Base-by-base conservation (phyloP, 75 land plant species). In the Picea glauca region DNA sequence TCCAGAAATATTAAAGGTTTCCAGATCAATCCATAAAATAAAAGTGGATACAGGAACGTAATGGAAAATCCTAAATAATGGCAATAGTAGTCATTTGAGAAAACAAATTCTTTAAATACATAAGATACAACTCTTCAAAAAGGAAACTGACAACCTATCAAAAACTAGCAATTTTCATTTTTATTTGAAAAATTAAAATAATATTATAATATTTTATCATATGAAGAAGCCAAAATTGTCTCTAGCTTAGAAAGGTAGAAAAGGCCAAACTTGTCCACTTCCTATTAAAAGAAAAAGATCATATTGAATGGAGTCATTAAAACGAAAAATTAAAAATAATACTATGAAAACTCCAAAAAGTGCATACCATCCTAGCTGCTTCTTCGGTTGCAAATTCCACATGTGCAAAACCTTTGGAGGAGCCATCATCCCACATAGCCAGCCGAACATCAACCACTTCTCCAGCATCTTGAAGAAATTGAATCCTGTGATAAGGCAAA, bases 351-450 rank as follows among this genome's bases (percentile, higher is more conserved):
- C 26, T 9, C 23, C 26, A 26, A 3, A 17, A 14, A 30, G 63
- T 40, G 63, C 32, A 59, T 60, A 93, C 98, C 88, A 91, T 92
- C 33, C 81, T 61, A 33, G 98, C 98, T 43, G 31, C 92, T 77
- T 83, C 94, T 76, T 62, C 84, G 26, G 89, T 70, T 17, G 88
- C 89, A 83, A 96, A 94, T 54, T 94, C 93, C 62, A 96, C 91
- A 92, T 94, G 93, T 0, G 87, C 95, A 85, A 85, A 96, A 20
- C 99, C 99, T 76, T 72, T 88, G 11, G 82, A 87, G 2, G 67
- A 68, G 7, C 91, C 92, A 75, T 92, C 91, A 0, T 81, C 78
- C 74, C 76, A 60, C 31, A 2, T 21, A 11, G 90, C 81, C 65
- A 96, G 72, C 30, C 99, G 90, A 12, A 94, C 92, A 81, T 87